Base-by-base conservation (phyloP, 2,329 filamentous ascomycete species). In the Botryotinia calthae region DNA sequence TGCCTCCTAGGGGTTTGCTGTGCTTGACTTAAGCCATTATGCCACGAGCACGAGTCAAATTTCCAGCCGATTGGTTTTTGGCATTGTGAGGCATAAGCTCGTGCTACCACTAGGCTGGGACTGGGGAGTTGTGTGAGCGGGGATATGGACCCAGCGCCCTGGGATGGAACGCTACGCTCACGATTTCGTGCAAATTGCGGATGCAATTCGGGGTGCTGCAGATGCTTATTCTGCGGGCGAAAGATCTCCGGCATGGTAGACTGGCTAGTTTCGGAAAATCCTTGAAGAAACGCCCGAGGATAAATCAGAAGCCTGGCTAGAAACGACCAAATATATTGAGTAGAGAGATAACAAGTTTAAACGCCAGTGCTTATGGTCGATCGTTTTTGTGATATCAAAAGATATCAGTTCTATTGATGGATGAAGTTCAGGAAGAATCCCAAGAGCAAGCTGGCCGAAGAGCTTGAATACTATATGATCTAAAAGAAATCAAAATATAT, bases 51-150 rank as follows among this genome's bases (percentile, higher is more conserved):
- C 56, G 74, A 72, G 63, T 73, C 67, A 46, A 28, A n/a, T 12
- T 70, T 61, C 48, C 63, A 61, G 31, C 67, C 73, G 58, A 74
- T 74, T 71, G 73, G 72, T 70, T 70, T 68, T 71, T 75, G 59
- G 20, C 71, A 68, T 58, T 78, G 74, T 18, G 76, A 67, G 67
- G 73, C 76, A 69, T 76, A 80, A 10, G 78, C 75, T 67, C 72
- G 78, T 65, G 78, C 79, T 72, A 76, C 76, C 16, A 77, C 70
- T 9, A 78, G 70, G 62, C 73, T 79, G 46, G 79, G 78, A 69
- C 76, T 79, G 20, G 76, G 76, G 18, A 79, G 64, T 42, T 73
- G 31, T 61, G 62, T 31, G 42, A 70, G 54, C 40, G 67, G 54
- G 37, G 28, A 70, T 44, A 70, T 61, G 22, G 28, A 70, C 34